Conservation (phyloP, 306 rosid species). For the Quercus gilva region DNA sequence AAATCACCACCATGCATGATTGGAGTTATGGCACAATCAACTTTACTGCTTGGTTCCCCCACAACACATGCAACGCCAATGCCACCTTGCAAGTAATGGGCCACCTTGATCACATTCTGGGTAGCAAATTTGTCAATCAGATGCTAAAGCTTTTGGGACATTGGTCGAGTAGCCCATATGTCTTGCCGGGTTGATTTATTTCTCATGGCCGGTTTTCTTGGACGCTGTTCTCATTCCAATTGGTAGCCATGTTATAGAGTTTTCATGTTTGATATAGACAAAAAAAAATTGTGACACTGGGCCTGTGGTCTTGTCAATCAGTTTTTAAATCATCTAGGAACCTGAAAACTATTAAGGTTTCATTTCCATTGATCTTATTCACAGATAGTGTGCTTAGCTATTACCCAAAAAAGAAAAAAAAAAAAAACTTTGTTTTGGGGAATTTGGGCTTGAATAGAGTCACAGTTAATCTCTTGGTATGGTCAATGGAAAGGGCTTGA, state of each 20-base stretch:
- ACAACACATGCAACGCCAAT: background rate
- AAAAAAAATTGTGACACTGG: background rate
- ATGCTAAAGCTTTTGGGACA: background rate
- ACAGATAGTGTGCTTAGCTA: too few relatives aligned
- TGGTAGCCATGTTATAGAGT: background rate
- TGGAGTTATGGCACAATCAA: background rate
- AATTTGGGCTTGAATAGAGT: too few relatives aligned
- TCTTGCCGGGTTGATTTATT: background rate
- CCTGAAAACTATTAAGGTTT: too few relatives aligned
- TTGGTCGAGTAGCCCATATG: background rate
- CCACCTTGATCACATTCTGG: background rate
- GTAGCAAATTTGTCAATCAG: constrained; percentile 8
- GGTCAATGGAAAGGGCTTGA: too few relatives aligned
- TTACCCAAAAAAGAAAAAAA: too few relatives aligned
- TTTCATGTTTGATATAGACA: background rate
- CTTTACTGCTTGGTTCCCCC: background rate
- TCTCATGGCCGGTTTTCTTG: background rate
- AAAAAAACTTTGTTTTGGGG: too few relatives aligned
- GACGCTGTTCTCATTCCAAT: constrained; percentile 6
- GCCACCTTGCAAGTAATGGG: background rate
- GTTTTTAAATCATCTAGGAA: too few relatives aligned
- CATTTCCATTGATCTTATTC: too few relatives aligned
- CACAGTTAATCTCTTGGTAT: too few relatives aligned
- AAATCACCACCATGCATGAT: background rate
- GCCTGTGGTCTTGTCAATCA: background rate